Evolutionary conservation across 805 yeast genomes (phyloP).

Genomic region (Brettanomyces bruxellensis): DNA sequence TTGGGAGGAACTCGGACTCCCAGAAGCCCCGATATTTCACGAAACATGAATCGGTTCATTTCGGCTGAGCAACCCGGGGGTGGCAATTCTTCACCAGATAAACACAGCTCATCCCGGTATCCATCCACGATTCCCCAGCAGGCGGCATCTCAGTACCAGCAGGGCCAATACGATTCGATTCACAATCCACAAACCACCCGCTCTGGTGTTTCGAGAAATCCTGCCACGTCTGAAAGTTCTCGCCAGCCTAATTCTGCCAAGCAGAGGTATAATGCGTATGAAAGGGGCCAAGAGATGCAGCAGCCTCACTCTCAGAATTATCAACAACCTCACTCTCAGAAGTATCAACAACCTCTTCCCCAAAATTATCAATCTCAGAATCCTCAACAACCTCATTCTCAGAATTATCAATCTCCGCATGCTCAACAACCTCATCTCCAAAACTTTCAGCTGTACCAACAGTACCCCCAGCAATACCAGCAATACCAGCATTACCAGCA

Average conservation of each 20-base stretch:
- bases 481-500: constrained; percentile 11
- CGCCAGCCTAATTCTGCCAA: no score
- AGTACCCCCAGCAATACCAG: constrained; percentile 2
- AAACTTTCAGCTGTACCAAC: constrained; percentile 6
- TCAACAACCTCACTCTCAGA: constrained; percentile 11
- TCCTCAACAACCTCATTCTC: constrained; percentile 8
- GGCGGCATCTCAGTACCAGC: no score
- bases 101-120: no score
- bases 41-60: no score
- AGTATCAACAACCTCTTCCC: constrained; percentile 5
- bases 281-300: constrained; percentile 3
- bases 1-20: not conserved
- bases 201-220: no score
- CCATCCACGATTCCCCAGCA: no score
- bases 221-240: no score
- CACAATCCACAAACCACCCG: no score
- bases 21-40: not conserved
- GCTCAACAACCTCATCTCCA: constrained; percentile 6
- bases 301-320: constrained; percentile 9
- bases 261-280: not conserved
- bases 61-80: no score
- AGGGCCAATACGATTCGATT: no score
- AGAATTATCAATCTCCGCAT: constrained; percentile 8
- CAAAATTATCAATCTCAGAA: constrained; percentile 9
- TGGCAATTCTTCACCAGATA: no score